Conservation (phyloP, 2,329 filamentous ascomycete genomes). For the Gyromitra esculenta region DNA sequence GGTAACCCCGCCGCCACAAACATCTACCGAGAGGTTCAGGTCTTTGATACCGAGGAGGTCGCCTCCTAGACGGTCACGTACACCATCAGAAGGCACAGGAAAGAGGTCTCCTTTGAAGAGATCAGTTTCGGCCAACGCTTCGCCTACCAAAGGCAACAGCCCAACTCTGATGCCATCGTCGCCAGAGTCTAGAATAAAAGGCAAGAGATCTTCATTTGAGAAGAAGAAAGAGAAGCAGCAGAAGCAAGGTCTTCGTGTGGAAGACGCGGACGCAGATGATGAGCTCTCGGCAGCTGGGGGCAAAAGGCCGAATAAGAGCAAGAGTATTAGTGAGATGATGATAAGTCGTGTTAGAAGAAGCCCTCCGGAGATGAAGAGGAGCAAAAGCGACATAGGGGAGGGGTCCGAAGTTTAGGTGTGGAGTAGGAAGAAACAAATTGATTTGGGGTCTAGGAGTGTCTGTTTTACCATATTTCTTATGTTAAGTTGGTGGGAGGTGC, state of each 20-base stretch:
- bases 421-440: constrained; percentile 3
- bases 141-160: constrained; percentile 45
- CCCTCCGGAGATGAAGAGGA: constrained; percentile 54
- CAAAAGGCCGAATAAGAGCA: constrained; percentile 54
- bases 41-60: constrained; percentile 46
- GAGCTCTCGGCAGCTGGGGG: constrained; percentile 52
- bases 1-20: constrained; percentile 38
- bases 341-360: constrained; percentile 50
- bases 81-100: constrained; percentile 39
- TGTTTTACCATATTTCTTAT: constrained; percentile 45
- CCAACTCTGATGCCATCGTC: constrained; percentile 42
- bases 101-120: constrained; percentile 41
- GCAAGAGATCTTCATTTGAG: constrained; percentile 54
- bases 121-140: constrained; percentile 35
- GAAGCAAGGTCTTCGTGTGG: constrained; percentile 47
- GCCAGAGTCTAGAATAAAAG: constrained; percentile 49
- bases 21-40: constrained; percentile 42
- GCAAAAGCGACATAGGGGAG: constrained; percentile 52
- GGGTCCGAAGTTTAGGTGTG: constrained; percentile 27
- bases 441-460: background rate
- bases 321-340: constrained; percentile 55
- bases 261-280: constrained; percentile 55
- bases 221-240: constrained; percentile 54
- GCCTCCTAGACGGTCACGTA: constrained; percentile 44
- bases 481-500: constrained; percentile 21